Evolutionary conservation across 352 stramenopile genomes (phyloP).

Genomic region (Phytophthora tentaculata): DNA sequence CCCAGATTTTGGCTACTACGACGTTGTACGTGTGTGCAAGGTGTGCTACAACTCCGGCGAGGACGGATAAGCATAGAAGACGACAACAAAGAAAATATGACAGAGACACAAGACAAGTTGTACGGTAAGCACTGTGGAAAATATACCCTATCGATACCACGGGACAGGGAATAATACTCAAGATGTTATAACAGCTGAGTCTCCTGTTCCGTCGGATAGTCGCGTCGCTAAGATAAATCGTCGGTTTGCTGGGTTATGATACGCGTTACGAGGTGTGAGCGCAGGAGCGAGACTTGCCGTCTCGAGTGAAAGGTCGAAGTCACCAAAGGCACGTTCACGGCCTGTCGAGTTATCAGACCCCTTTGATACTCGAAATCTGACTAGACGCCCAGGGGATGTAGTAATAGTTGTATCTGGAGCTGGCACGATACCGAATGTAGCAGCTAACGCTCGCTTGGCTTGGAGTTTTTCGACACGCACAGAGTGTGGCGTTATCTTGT

Average conservation of each 20-base stretch:
- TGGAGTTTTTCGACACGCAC: slow-evolving; percentile 33
- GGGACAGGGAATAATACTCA: no score
- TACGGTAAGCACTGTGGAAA: slow-evolving; percentile 14
- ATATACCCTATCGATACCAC: slow-evolving; percentile 15
- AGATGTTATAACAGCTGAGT: no score
- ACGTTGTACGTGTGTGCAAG: slow-evolving; percentile 84
- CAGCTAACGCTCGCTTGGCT: slow-evolving; percentile 33
- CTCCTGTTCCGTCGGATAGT: slow-evolving; percentile 1
- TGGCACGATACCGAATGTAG: slow-evolving; percentile 38
- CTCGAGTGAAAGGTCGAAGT: slow-evolving; percentile 17
- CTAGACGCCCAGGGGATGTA: background rate
- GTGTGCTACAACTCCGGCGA: slow-evolving; percentile 84
- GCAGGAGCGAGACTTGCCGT: slow-evolving; percentile 41
- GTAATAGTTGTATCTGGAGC: background rate
- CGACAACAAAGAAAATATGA: background rate
- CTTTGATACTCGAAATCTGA: background rate
- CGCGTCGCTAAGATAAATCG: slow-evolving; percentile 40
- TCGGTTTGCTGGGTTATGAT: slow-evolving; percentile 45
- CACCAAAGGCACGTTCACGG: background rate
- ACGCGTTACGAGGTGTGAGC: slow-evolving; percentile 57
- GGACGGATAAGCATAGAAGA: slow-evolving; percentile 42
- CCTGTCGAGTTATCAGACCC: background rate
- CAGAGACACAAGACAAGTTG: background rate
- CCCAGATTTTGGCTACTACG: slow-evolving; percentile 88
- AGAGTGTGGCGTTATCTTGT: slow-evolving; percentile 39